Evolutionary conservation across 352 stramenopile species (phyloP), one percentile per base, ranked within the genome.

Genomic region (Phytophthora sp.): DNA sequence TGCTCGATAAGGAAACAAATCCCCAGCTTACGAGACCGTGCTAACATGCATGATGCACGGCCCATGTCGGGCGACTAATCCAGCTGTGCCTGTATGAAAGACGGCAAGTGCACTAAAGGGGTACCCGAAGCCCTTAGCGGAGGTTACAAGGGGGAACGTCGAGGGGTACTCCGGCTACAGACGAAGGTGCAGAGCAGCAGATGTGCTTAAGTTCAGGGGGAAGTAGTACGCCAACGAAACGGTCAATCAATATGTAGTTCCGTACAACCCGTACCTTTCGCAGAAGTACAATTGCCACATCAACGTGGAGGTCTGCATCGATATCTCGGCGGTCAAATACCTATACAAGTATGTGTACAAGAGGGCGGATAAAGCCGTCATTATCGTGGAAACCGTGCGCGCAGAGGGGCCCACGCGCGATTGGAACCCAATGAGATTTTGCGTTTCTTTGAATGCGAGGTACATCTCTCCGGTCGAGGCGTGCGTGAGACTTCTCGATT

Each of bases 311-410:
- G 73, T 87, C 15, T 81, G 77, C 50, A 55, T 42, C 3, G 66
- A 58, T 11, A 55, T 76, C 15, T 35, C 18, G 8, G 69, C 74
- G 0, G 31, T 86, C 31, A 88, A 88, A 63, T 89, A 90, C 51
- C 44, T 93, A 0, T 80, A 81, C 71, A 77, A 82, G 47, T 89
- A 93, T 42, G 65, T 84, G 2, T 85, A 82, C 66, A 90, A 85
- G 58, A 73, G 80, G 3, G 49, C 68, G 4, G 77, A 90, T 29
- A 71, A 24, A 13, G 56, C 60, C n/a, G 63, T 60, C 3, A 30
- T 74, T n/a, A 72, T 49, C 1, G 39, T 67, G n/a, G 38, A 45
- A 26, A 33, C 29, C 29, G 29, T 33, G 29, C 29, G 29, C 2
- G 29, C 29, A 1, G 29, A 33, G 38, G 20, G 20, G n/a, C 12